Evolutionary conservation across 179 eudicot genomes (phyloP), one percentile per base, ranked within the genome.

Genomic region (Spergularia azorica): DNA sequence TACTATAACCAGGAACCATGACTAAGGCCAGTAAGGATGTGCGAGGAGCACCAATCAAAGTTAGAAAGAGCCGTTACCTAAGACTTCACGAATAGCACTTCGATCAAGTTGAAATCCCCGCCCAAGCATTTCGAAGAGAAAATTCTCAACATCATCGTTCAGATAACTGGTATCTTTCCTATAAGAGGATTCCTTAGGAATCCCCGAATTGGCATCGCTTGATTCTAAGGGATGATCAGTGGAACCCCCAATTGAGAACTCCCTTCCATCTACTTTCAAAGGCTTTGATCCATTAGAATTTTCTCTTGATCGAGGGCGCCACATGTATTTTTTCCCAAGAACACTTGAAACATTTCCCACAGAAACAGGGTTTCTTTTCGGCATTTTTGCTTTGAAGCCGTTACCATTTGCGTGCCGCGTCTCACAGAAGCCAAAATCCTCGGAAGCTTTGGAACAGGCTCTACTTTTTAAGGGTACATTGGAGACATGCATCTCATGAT

Each of bases 121-220:
- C 26, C 86, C 86, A 76, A 86, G 83, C 80, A 82, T 80, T 73
- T 82, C 79, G 77, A 80, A 82, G 38, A 88, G 79, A 84, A 86
- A 80, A 5, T 82, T 63, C 73, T 84, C 86, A 7, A 68, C 63
- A 43, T 82, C 79, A n/a, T 80, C 67, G 46, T 76, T 60, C 65
- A 26, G 38, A 71, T 58, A 4, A 7, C 0, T 59, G 48, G 67
- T 39, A 76, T 76, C 75, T 64, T 63, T 83, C 58, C 5, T 70
- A 13, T 39, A 56, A 32, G 77, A 76, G 38, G 72, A 65, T 38
- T 52, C 64, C 38, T 67, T 73, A 12, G 56, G 51, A 71, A 62
- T 60, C 56, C 63, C 15, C 11, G 62, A 57, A 76, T 56, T 15
- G 36, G 64, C 69, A 72, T 76, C 77, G 69, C 66, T 83, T 55